Percentiles rank a stretch among this genome's conserved stretches.
Conservation (phyloP, 768 basidiomycete genomes). For the Phylloporus sp. region DNA sequence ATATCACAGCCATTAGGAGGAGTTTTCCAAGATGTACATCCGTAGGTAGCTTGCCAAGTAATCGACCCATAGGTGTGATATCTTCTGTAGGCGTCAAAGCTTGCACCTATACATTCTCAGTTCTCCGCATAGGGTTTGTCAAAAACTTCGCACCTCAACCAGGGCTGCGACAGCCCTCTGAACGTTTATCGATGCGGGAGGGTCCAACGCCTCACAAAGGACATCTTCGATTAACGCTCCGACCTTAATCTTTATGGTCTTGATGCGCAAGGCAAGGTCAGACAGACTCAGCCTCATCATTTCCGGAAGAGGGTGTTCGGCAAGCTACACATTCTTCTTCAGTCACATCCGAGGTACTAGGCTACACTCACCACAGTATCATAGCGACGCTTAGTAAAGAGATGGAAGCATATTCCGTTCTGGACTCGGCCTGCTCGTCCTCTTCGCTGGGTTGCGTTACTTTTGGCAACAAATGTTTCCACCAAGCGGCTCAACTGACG, state of each 20-base stretch:
- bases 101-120: slow-evolving; percentile 50
- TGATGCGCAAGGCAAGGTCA: slow-evolving; percentile 85
- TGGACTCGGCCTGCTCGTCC: slow-evolving; percentile 92
- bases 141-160: slow-evolving; percentile 59
- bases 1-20: slow-evolving; percentile 74
- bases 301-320: slow-evolving; percentile 88
- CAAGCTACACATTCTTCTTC: slow-evolving; percentile 49
- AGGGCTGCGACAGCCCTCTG: slow-evolving; percentile 85
- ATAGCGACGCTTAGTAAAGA: slow-evolving; percentile 85
- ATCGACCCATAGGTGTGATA: slow-evolving; percentile 88
- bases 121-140: neutral
- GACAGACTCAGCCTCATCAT: slow-evolving; percentile 92
- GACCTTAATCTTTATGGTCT: slow-evolving; percentile 87
- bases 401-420: slow-evolving; percentile 86
- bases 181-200: slow-evolving; percentile 79
- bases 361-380: slow-evolving; percentile 58
- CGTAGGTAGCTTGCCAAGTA: slow-evolving; percentile 87
- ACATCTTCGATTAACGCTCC: slow-evolving; percentile 88
- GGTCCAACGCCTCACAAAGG: slow-evolving; percentile 82
- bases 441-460: slow-evolving; percentile 84
- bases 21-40: slow-evolving; percentile 97
- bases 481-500: slow-evolving; percentile 88
- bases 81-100: slow-evolving; percentile 84
- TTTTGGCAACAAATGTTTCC: slow-evolving; percentile 87
- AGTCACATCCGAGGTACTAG: neutral